Evolutionary conservation across 257 asterid species (phyloP), one percentile per base, ranked within the genome.

Genomic region (Ballota nigra): DNA sequence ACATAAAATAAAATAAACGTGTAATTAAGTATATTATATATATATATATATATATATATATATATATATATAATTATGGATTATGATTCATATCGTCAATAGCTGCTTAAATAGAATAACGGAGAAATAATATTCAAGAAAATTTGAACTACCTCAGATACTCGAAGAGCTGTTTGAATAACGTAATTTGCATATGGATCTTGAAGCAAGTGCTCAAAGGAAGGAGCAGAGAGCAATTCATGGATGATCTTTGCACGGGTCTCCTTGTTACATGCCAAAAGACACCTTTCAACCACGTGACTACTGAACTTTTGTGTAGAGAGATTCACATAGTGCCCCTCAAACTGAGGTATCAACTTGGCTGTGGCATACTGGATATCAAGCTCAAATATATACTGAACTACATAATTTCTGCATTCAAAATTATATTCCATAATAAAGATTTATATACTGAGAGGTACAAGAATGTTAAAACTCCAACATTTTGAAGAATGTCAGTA

Each of bases 121-220:
- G 40, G 0, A 34, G 6, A 34, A 34, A 34, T 34, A 0, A 34
- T 34, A 34, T 36, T 8, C 49, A 9, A 55, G 41, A 63, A 19
- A 41, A 56, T 36, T 10, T 2, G 22, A 38, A 13, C 5, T 7
- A 94, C 98, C 99, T 91, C 88, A 36, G 95, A 79, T 73, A 83
- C 77, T 26, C 79, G 87, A 59, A 95, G 94, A 71, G 99, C 98
- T 5, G 89, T 92, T 77, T 91, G 99, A 77, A 95, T 70, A 68
- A 95, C 99, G 72, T 95, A 95, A 65, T 95, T 95, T 66, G 97
- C 99, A 63, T 88, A 94, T 15, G 99, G 99, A 53, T 95, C 96
- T 75, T 89, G 98, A 82, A 95, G 96, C 86, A 92, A 76, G 76
- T 83, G 99, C 69, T 88, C 98, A 62, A 95, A 86, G 75, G 84